Evolutionary conservation across 352 stramenopile species (phyloP), one percentile per base, ranked within the genome.

Genomic region (Globisporangium spiculum): DNA sequence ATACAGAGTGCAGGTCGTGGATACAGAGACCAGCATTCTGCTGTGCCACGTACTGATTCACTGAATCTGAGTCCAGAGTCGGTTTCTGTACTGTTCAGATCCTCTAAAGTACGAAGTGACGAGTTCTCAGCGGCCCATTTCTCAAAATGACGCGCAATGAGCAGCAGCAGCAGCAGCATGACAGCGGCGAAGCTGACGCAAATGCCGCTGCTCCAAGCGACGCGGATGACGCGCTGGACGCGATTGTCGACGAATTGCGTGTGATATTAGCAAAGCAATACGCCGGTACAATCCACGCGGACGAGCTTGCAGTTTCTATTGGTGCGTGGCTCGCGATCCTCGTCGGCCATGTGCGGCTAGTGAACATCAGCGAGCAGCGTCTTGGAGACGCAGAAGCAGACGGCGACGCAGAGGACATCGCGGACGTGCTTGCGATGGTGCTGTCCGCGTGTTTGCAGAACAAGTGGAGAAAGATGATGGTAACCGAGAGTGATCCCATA

Each of bases 71-170:
- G 54, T 60, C 54, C 54, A 41, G 27, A 44, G 55, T 38, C 30
- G 27, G 14, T 10, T 22, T n/a, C 53, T 8, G 24, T 24, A 58
- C 48, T 56, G 50, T 26, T 34, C n/a, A 9, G 16, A 3, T 60
- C 54, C 54, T n/a, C 30, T 60, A 60, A 60, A 60, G 55, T 60
- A 60, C 55, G 55, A 60, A 60, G 12, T 30, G 55, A 44, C 54
- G 16, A 41, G 26, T 26, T 8, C 18, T 30, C 54, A 60, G 54
- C 16, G 20, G 44, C 54, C 5, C 55, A 60, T 60, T 60, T 46
- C 18, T 32, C 55, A 60, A 46, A 46, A 60, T 60, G 55, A 60
- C 20, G 18, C 8, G 46, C 30, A 60, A 32, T 27, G 18, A 20
- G 22, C 27, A 60, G 27, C 53, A 59, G 48, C 48, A 55, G 53